These are phyloP conservation scores for Colletotrichum endophyticum DNA, from an alignment of 2,329 filamentous ascomycete species.

Conservation along the genomic window DNA sequence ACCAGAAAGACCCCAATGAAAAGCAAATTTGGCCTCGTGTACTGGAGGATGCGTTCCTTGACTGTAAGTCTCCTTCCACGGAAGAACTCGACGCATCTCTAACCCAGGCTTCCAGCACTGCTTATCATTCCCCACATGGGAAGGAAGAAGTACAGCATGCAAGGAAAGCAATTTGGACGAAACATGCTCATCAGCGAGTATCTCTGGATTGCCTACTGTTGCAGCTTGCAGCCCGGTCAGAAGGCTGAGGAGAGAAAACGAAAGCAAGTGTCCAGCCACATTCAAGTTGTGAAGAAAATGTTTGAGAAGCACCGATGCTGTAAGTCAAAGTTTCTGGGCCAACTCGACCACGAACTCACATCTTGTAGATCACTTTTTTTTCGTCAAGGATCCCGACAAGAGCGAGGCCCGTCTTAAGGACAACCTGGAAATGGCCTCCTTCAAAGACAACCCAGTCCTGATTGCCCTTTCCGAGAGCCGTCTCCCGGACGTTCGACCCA, in stretches of 20 bases:
- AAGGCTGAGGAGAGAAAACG: slow-evolving; percentile 55
- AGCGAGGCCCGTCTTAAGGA: slow-evolving; percentile 55
- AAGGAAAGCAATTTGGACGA: slow-evolving; percentile 66
- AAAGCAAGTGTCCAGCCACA: slow-evolving; percentile 74
- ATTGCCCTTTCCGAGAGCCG: slow-evolving; percentile 63
- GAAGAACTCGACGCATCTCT: not conserved
- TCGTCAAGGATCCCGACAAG: slow-evolving; percentile 57
- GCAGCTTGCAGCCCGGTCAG: slow-evolving; percentile 48
- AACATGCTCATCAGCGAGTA: slow-evolving; percentile 76
- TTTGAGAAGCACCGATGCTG: slow-evolving; percentile 67
- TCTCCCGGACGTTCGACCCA: slow-evolving; percentile 62
- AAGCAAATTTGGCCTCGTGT: slow-evolving; percentile 67
- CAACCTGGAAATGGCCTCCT: slow-evolving; percentile 53
- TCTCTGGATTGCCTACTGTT: slow-evolving; percentile 60
- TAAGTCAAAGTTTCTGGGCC: slow-evolving; percentile 42
- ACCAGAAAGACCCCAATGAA: slow-evolving; percentile 66
- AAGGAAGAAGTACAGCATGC: slow-evolving; percentile 69
- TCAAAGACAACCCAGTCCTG: slow-evolving; percentile 70
- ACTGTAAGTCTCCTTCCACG: slow-evolving; percentile 52
- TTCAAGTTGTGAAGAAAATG: slow-evolving; percentile 73
- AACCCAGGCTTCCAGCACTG: slow-evolving; percentile 50
- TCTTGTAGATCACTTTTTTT: slow-evolving; percentile 62
- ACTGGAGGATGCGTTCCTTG: slow-evolving; percentile 70
- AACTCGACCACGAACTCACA: not conserved
- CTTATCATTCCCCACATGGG: slow-evolving; percentile 71